Evolutionary conservation across 2,329 filamentous ascomycete species (phyloP), one percentile per base, ranked within the genome.

Genomic region (Endocalyx cinctus): DNA sequence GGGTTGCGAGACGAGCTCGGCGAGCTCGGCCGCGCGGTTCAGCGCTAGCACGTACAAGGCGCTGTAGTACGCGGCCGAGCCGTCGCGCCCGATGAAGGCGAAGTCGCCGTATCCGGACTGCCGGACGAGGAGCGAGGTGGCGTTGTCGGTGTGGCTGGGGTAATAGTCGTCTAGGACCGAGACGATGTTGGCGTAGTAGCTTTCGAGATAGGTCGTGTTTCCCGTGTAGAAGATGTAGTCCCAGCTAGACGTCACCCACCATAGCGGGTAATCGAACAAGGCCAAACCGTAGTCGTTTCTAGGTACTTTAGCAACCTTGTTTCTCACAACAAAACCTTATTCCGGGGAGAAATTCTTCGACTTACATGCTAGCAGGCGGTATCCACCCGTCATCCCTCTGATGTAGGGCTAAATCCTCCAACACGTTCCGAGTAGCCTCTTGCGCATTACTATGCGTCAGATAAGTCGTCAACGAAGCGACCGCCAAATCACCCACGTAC

Each of bases 341-440:
- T n/a, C n/a, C n/a, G n/a, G n/a, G n/a, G n/a, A 10, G 31, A 20
- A n/a, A 4, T 19, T 16, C 18, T 20, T 29, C n/a, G n/a, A n/a
- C n/a, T 17, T 48, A 66, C 62, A 74, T 74, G 51, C 66, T 71
- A 6, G 70, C 65, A 0, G 70, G 70, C 5, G 70, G 70, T 29
- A 74, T 70, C 69, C 69, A 74, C 4, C 70, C 70, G 42, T 74
- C 70, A 3, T 35, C 51, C 14, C 68, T 51, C 46, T 74, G 70
- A 42, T 73, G 69, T 25, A 58, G 50, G 0, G 62, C 67, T 20
- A 74, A 46, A 44, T 74, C 70, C 7, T 63, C 67, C 18, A 74
- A 51, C 5, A 74, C 65, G 38, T 74, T 71, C 3, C 57, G 44
- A 6, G 62, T 55, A 1, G 67, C 61, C 10, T 60, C 52, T 1